phyloP scores from a whole-genome alignment of 108 stramenopile genomes.

The Stephanodiscus minutulus region DNA sequence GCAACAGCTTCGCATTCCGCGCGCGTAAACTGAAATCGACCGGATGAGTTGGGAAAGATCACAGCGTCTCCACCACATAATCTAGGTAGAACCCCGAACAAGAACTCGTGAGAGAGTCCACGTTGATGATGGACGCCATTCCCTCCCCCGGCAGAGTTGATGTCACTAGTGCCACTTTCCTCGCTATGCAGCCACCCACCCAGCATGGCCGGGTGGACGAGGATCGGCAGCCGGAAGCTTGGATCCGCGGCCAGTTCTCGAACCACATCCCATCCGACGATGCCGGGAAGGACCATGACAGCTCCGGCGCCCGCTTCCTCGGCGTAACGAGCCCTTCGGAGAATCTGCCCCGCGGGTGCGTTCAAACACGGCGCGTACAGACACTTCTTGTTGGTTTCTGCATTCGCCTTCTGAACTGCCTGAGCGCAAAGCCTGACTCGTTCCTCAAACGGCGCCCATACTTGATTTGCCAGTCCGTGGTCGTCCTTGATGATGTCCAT shows the following conservation, averaged over 20 bases:
- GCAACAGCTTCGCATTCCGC: slow-evolving; percentile 26
- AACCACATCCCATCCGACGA: slow-evolving; percentile 30
- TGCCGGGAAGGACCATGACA: slow-evolving; percentile 31
- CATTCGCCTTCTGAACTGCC: slow-evolving; percentile 31
- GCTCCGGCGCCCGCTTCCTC: slow-evolving; percentile 33
- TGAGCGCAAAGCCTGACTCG: slow-evolving; percentile 23
- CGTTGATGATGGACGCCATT: slow-evolving; percentile 6
- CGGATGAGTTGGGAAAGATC: slow-evolving; percentile 27
- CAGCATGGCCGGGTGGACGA: slow-evolving; percentile 35
- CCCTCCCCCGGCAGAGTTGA: slow-evolving; percentile 8
- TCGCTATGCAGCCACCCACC: slow-evolving; percentile 33
- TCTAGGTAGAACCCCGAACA: slow-evolving; percentile 30
- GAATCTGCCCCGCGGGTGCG: slow-evolving; percentile 20
- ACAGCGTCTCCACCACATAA: slow-evolving; percentile 34
- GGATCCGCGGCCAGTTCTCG: slow-evolving; percentile 23
- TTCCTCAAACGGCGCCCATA: slow-evolving; percentile 36
- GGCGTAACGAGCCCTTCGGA: slow-evolving; percentile 18
- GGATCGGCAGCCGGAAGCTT: slow-evolving; percentile 23
- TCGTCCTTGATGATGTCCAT: slow-evolving; percentile 48
- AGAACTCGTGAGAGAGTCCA: slow-evolving; percentile 30
- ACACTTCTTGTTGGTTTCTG: slow-evolving; percentile 31
- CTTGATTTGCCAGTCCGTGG: slow-evolving; percentile 40
- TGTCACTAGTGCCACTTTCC: background rate
- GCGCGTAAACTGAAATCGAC: slow-evolving; percentile 21
- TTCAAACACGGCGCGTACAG: slow-evolving; percentile 42